These are phyloP conservation scores for Mimosa pudica DNA, from an alignment of 306 rosid species.

Conservation along the genomic window DNA sequence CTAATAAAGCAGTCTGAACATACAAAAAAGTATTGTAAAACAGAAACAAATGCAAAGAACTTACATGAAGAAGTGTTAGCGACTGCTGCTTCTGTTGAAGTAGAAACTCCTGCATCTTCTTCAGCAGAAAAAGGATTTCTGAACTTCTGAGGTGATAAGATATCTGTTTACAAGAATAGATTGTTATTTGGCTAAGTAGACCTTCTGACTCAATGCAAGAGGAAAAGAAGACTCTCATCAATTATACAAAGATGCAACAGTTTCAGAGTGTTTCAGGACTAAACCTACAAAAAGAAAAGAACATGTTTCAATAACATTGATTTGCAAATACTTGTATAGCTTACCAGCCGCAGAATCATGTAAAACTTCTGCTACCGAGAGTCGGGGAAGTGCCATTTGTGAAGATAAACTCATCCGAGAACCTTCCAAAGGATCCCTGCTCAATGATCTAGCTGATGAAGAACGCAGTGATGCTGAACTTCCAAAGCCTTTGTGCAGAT, in stretches of 20 bases:
- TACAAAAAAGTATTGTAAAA: conserved; percentile 27
- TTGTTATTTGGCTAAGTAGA: conserved; percentile 40
- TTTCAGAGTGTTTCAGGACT: conserved; percentile 23
- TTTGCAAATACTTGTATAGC: conserved; percentile 36
- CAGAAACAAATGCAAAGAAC: conserved; percentile 40
- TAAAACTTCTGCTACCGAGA: conserved; percentile 80
- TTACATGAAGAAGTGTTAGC: conserved; percentile 75
- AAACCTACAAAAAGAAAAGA: conserved; percentile 23
- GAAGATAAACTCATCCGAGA: conserved; percentile 76
- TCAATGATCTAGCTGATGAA: conserved; percentile 69
- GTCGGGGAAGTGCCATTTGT: conserved; percentile 62
- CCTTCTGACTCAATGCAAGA: conserved; percentile 28
- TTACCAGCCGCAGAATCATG: conserved; percentile 66
- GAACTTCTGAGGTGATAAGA: conserved; percentile 55
- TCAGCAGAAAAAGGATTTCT: conserved; percentile 55
- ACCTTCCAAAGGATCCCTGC: conserved; percentile 64
- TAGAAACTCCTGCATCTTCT: conserved; percentile 65
- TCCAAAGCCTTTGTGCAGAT: conserved; percentile 69
- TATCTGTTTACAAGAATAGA: conserved; percentile 56
- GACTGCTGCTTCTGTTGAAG: conserved; percentile 62
- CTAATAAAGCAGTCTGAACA: conserved; percentile 19
- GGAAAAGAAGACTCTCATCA: conserved; percentile 3
- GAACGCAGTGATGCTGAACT: conserved; percentile 85
- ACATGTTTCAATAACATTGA: conserved; percentile 11
- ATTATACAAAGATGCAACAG: conserved; percentile 14